Base-by-base conservation (phyloP, 352 stramenopile species). In the Phytophthora uliginosa region DNA sequence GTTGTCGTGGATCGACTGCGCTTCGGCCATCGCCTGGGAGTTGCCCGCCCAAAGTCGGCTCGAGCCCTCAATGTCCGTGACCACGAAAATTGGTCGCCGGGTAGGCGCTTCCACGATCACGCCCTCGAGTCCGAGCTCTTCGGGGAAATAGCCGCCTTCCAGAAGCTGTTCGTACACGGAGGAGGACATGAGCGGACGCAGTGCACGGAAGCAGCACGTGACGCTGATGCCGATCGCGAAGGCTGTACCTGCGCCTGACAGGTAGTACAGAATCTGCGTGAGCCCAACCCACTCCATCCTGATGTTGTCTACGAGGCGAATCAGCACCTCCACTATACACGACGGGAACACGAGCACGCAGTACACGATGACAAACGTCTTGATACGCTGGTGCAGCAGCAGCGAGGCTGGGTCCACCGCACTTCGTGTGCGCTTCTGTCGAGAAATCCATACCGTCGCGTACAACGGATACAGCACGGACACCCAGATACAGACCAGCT, bases 41-140 rank as follows among this genome's bases (percentile, higher is more conserved):
- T 79, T 72, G 1, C 53, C 75, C 12, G 83, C 76, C 89, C 89
- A 96, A 26, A 96, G 74, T 22, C 71, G 73, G 50, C 82, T 96
- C 15, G 87, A 95, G 34, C 79, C 85, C 83, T 96, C 85, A 60
- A 96, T 95, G 66, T 96, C 89, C 0, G 89, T 96, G 17, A 74
- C 88, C n/a, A 96, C 87, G 66, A 96, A 96, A 31, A 96, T 76
- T 1, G 86, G 89, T 10, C 74, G 71, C 33, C 72, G 69, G 4
- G 73, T 71, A 24, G 88, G 88, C 18, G 88, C 83, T 63, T 86
- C 81, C 12, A 88, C 75, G 26, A 83, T 67, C 8, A 76, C 59
- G 13, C 76, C 72, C 36, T 82, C 40, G 4, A 82, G 40, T 20
- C 54, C 58, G 34, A 66, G 53, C 13, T 79, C 75, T 7, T 84